phyloP scores from a whole-genome alignment of 164 flowering plant species.

The Tetracentron sinense region DNA sequence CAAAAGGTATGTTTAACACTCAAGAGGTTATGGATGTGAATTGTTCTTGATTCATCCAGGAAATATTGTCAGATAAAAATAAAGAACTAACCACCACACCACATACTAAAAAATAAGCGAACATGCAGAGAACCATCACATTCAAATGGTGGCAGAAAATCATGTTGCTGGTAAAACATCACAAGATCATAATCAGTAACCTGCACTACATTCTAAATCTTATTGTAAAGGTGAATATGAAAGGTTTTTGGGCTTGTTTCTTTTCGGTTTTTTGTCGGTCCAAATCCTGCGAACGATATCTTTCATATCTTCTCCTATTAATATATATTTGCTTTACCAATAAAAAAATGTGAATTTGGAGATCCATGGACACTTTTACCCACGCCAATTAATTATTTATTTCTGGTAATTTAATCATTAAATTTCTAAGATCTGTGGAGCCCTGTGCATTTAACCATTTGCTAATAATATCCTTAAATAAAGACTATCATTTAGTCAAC shows the following conservation, averaged over 20 bases:
- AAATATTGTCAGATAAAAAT: neutral
- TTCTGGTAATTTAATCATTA: too few species aligned
- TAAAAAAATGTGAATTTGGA: too few species aligned
- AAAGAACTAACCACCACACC: neutral
- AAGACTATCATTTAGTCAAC: too few species aligned
- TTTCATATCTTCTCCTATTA: neutral
- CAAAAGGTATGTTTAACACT: neutral
- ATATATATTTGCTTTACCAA: too few species aligned
- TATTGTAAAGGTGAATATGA: neutral
- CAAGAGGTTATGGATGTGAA: neutral
- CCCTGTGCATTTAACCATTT: neutral
- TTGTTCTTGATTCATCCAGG: neutral
- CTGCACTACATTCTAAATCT: neutral
- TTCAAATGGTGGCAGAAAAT: neutral
- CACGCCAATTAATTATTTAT: too few species aligned
- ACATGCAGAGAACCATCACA: neutral
- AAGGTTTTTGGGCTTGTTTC: too few species aligned
- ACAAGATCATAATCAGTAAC: neutral
- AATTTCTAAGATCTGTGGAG: neutral
- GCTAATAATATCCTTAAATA: too few species aligned
- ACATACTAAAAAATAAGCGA: neutral
- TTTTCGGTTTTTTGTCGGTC: too few species aligned
- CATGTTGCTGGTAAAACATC: neutral
- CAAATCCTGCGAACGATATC: too few species aligned
- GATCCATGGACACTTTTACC: too few species aligned